These are phyloP conservation scores for Ajuga reptans DNA, from an alignment of 305 asterid species.

Conservation along the genomic window DNA sequence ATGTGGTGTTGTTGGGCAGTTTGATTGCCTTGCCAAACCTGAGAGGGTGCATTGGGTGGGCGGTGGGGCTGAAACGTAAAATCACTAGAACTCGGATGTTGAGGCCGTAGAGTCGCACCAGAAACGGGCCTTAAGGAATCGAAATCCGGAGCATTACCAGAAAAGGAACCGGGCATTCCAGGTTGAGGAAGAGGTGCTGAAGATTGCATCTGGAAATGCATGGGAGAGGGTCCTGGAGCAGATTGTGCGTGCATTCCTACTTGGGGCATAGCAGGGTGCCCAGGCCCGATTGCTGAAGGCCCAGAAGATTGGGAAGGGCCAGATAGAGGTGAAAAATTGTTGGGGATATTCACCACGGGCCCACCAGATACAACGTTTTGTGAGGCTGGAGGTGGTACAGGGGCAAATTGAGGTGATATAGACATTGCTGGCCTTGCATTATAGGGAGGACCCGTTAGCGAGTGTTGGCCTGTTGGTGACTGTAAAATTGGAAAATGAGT, in stretches of 20 bases:
- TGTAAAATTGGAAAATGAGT: slow-evolving; percentile 28
- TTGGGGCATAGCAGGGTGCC: slow-evolving; percentile 27
- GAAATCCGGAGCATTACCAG: slow-evolving; percentile 35
- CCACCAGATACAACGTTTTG: slow-evolving; percentile 26
- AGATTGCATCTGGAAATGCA: slow-evolving; percentile 30
- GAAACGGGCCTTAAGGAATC: slow-evolving; percentile 38
- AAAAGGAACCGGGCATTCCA: slow-evolving; percentile 29
- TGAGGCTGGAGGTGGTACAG: slow-evolving; percentile 29
- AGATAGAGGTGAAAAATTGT: slow-evolving; percentile 33
- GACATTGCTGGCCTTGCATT: slow-evolving; percentile 3
- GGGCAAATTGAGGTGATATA: not conserved
- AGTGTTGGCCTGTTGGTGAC: slow-evolving; percentile 26
- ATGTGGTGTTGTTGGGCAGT: slow-evolving; percentile 31
- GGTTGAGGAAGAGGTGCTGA: slow-evolving; percentile 29
- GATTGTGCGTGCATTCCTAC: slow-evolving; percentile 23
- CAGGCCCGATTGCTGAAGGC: slow-evolving; percentile 25
- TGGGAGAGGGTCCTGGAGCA: slow-evolving; percentile 23
- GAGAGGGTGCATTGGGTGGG: slow-evolving; percentile 44
- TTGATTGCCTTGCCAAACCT: slow-evolving; percentile 40
- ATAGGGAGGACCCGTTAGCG: slow-evolving; percentile 31
- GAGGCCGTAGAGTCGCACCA: slow-evolving; percentile 46
- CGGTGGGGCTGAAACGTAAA: slow-evolving; percentile 77
- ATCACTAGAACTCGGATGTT: slow-evolving; percentile 53
- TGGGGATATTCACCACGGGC: slow-evolving; percentile 26
- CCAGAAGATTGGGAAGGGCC: slow-evolving; percentile 32